Conservation (phyloP, 768 basidiomycete genomes). For the Gautieria morchelliformis region DNA sequence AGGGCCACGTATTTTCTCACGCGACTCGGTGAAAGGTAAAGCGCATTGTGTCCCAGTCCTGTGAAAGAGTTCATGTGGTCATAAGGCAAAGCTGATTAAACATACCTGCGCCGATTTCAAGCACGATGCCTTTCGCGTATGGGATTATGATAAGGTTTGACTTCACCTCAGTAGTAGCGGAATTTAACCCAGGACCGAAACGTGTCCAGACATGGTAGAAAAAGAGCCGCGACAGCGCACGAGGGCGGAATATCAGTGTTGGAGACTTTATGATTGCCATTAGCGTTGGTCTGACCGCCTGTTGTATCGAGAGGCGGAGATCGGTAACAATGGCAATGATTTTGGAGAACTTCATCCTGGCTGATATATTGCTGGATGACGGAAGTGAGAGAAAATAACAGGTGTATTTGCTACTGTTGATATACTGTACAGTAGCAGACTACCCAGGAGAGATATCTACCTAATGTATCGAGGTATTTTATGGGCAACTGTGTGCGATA, state of each 20-base stretch:
- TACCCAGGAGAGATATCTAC: too few species aligned
- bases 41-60: slow-evolving; percentile 57
- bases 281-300: slow-evolving; percentile 38
- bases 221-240: slow-evolving; percentile 40
- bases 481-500: too few species aligned
- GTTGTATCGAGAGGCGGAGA: slow-evolving; percentile 28
- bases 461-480: too few species aligned
- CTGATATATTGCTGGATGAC: too few species aligned
- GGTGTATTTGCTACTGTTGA: too few species aligned
- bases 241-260: slow-evolving; percentile 34
- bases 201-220: slow-evolving; percentile 48
- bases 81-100: neutral
- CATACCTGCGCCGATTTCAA: slow-evolving; percentile 62
- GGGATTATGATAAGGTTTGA: slow-evolving; percentile 38
- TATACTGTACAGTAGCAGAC: too few species aligned
- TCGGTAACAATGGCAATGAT: slow-evolving; percentile 35
- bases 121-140: slow-evolving; percentile 48
- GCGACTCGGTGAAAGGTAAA: slow-evolving; percentile 44
- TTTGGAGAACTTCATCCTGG: slow-evolving; percentile 43
- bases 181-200: slow-evolving; percentile 43
- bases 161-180: slow-evolving; percentile 32
- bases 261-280: slow-evolving; percentile 31
- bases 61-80: neutral
- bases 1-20: slow-evolving; percentile 63
- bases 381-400: too few species aligned